Evolutionary conservation across 2,329 filamentous ascomycete species (phyloP).

Genomic region (Capronia americana): DNA sequence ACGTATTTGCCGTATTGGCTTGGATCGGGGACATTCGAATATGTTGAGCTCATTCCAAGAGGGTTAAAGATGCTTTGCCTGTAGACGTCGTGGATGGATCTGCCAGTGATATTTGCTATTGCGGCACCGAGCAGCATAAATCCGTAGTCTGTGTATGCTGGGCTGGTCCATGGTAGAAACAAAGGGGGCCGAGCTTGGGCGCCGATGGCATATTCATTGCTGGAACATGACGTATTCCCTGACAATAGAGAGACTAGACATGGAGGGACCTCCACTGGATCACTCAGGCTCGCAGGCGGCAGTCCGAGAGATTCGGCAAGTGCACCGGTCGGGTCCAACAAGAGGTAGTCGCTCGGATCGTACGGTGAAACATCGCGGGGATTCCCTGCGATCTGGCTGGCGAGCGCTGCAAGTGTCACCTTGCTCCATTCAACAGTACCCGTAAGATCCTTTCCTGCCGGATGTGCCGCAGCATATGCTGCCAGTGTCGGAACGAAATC

Average conservation of each 20-base stretch:
- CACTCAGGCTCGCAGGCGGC: slow-evolving; percentile 13
- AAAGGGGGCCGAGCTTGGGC: slow-evolving; percentile 47
- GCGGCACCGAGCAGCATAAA: slow-evolving; percentile 55
- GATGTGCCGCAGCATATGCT: slow-evolving; percentile 19
- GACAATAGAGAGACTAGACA: slow-evolving; percentile 23
- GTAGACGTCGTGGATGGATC: slow-evolving; percentile 49
- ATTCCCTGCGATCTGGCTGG: slow-evolving; percentile 56
- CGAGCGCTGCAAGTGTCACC: slow-evolving; percentile 55
- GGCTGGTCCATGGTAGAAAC: slow-evolving; percentile 53
- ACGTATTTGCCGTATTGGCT: slow-evolving; percentile 34
- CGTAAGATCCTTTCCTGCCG: slow-evolving; percentile 41
- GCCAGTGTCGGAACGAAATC: slow-evolving; percentile 53
- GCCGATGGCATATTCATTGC: slow-evolving; percentile 39
- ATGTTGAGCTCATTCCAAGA: slow-evolving; percentile 52
- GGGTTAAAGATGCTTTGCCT: slow-evolving; percentile 52
- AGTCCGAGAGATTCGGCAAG: slow-evolving; percentile 5
- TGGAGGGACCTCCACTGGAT: slow-evolving; percentile 30
- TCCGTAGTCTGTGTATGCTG: slow-evolving; percentile 59
- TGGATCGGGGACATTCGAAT: slow-evolving; percentile 45
- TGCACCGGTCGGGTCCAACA: neutral
- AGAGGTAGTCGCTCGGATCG: slow-evolving; percentile 6
- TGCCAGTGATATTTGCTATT: slow-evolving; percentile 54
- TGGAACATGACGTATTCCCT: slow-evolving; percentile 5
- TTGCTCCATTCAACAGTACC: slow-evolving; percentile 54
- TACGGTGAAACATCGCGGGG: slow-evolving; percentile 24